Evolutionary conservation across 1,139 yeast genomes (phyloP).

Genomic region (Pichia norvegensis): DNA sequence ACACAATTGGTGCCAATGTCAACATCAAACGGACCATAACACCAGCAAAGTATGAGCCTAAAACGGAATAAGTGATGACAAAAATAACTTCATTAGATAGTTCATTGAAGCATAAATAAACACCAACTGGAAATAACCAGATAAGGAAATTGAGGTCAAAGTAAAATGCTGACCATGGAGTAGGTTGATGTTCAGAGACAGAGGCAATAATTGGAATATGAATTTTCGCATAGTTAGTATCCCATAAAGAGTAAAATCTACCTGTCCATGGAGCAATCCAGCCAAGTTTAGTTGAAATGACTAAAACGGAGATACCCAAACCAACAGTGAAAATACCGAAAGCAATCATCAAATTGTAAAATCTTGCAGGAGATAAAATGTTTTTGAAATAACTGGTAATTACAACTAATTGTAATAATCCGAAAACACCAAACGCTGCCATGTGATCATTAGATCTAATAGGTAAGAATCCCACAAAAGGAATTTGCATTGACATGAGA

Average conservation of each 20-base stretch:
- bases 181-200: slow-evolving; percentile 98
- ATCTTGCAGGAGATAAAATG: slow-evolving; percentile 65
- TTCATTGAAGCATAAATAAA: slow-evolving; percentile 83
- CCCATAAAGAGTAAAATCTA: slow-evolving; percentile 97
- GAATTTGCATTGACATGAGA: slow-evolving; percentile 96
- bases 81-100: slow-evolving; percentile 88
- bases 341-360: slow-evolving; percentile 61
- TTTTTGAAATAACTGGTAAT: slow-evolving; percentile 76
- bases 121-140: slow-evolving; percentile 98
- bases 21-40: slow-evolving; percentile 98
- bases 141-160: slow-evolving; percentile 87
- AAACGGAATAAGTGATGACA: slow-evolving; percentile 79
- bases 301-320: slow-evolving; percentile 63
- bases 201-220: slow-evolving; percentile 99
- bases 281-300: slow-evolving; percentile 80
- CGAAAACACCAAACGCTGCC: slow-evolving; percentile 97
- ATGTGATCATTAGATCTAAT: slow-evolving; percentile 96
- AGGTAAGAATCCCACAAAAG: slow-evolving; percentile 95
- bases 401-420: slow-evolving; percentile 84
- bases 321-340: slow-evolving; percentile 43
- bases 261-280: slow-evolving; percentile 99
- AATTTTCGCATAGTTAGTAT: slow-evolving; percentile 92
- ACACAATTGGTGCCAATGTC: slow-evolving; percentile 90
- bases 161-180: slow-evolving; percentile 98
- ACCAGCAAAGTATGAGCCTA: slow-evolving; percentile 96